Evolutionary conservation across 805 yeast species (phyloP).

Genomic region (Saccharomyces paradoxus): DNA sequence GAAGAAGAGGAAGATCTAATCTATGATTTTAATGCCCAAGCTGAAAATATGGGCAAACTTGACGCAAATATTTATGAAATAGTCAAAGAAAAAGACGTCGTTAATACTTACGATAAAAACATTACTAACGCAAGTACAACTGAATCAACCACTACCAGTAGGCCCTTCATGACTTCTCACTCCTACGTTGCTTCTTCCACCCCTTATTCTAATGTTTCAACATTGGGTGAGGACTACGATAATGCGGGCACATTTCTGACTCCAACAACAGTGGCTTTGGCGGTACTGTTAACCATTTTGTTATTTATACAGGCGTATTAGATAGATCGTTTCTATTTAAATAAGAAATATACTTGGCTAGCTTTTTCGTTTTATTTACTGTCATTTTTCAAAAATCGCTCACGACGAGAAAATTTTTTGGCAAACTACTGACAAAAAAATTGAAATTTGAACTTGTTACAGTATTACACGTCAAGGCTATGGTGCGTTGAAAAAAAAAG

Average conservation of each 20-base stretch:
- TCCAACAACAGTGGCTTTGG: conserved; percentile 14
- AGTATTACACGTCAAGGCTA: background rate
- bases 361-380: background rate
- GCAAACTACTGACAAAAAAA: background rate
- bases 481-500: background rate
- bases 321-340: background rate
- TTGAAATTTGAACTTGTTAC: background rate
- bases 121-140: background rate
- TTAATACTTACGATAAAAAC: background rate
- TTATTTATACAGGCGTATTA: conserved; percentile 11
- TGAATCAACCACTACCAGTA: background rate
- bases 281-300: conserved; percentile 9
- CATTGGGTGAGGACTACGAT: conserved; percentile 1
- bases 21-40: background rate
- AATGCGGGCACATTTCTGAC: conserved; percentile 8
- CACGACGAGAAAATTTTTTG: background rate
- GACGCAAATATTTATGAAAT: background rate
- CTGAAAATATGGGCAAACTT: background rate
- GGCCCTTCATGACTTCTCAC: background rate
- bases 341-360: background rate
- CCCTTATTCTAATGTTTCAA: background rate
- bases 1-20: background rate
- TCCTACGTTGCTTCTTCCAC: background rate
- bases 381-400: background rate
- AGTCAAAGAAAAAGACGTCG: background rate